Evolutionary conservation across 1,139 yeast species (phyloP), one percentile per base, ranked within the genome.

Genomic region (Torulaspora pretoriensis): DNA sequence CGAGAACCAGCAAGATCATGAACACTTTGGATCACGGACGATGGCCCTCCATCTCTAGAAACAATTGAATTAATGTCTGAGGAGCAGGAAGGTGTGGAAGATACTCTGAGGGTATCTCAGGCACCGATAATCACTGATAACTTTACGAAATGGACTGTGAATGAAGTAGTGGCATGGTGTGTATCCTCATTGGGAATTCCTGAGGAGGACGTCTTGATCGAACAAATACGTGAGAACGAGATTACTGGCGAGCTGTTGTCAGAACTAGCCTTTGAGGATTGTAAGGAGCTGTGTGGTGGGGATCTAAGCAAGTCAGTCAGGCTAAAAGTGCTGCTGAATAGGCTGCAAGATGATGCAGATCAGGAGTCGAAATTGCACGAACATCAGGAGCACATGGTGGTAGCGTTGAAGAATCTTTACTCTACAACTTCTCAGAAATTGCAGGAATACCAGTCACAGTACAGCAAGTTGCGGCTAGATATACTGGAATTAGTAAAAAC

Each of bases 201-300:
- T 5, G 49, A 42, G 3, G 40, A 44, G 17, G 52, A 53, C 29
- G 38, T 40, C 16, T 28, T 58, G 13, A 43, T 47, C 10, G 27
- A 34, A 7, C 53, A 49, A 13, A 77, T 83, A 52, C 65, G 73
- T n/a, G 70, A 70, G 2, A 73, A 83, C 60, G 77, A 77, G 51
- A 79, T 83, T 37, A 80, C 77, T 12, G 90, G 90, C 1, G 71
- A 78, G 13, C 65, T 81, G 9, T 64, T 83, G 37, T 80, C 84
- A 1, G 79, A 74, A 50, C 61, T 83, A 34, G 75, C 76, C 9
- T 72, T 83, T 1, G 77, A 75, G 7, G 86, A 83, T 59, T 70
- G 83, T 40, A 70, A 71, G 52, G 88, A 81, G 51, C 64, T 83
- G 57, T 85, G 84, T 1, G 67, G 78, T 1, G 48, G 51, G 6